Conservation (phyloP, 139 green algal genomes). For the Coccomyxa sp. region DNA sequence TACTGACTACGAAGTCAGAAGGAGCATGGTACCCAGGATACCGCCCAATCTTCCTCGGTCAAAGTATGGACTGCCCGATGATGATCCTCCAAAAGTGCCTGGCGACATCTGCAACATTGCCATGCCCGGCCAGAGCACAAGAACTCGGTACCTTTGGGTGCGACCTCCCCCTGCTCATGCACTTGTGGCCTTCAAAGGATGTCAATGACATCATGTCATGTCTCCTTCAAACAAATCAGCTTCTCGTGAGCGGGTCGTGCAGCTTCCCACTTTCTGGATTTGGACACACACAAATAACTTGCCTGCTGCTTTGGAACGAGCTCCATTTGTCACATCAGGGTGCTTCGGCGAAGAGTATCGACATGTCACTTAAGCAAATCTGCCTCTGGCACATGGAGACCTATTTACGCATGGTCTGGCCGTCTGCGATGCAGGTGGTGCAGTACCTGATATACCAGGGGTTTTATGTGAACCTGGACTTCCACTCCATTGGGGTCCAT, state of each 20-base stretch:
- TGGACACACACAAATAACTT: too few relatives aligned
- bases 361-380: too few relatives aligned
- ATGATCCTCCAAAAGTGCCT: not conserved
- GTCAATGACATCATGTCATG: too few relatives aligned
- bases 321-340: not conserved
- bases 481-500: slow-evolving; percentile 2
- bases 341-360: too few relatives aligned
- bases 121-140: not conserved
- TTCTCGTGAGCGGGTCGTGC: too few relatives aligned
- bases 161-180: too few relatives aligned
- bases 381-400: not conserved
- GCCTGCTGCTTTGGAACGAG: too few relatives aligned
- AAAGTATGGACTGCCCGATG: not conserved
- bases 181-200: too few relatives aligned
- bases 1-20: not conserved
- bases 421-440: not conserved
- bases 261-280: too few relatives aligned
- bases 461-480: slow-evolving; percentile 17
- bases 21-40: not conserved
- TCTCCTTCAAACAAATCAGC: too few relatives aligned
- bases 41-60: not conserved
- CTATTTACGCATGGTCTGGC: not conserved
- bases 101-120: not conserved
- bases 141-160: not conserved
- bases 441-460: slow-evolving; percentile 8